Evolutionary conservation across 352 stramenopile genomes (phyloP), one percentile per base, ranked within the genome.

Genomic region (Pythium aristosporum): DNA sequence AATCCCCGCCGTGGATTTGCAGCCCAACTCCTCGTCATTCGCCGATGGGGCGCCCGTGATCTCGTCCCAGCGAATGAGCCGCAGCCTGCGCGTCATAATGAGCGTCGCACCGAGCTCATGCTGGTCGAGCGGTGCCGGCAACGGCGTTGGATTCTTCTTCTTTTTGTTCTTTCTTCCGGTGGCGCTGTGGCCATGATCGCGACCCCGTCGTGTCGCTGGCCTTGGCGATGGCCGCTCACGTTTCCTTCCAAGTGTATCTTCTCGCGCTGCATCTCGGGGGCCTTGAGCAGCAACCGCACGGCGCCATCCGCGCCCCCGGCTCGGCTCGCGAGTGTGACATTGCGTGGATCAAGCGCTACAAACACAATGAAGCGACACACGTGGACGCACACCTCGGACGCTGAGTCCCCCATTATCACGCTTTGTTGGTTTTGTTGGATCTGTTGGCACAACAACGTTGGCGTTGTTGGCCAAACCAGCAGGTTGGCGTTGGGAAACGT

Each of bases 51-150:
- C 23, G 5, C 61, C 61, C 0, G 41, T 53, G 52, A 89, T 66
- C 21, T 83, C 57, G 65, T 90, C 77, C 83, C 80, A 92, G 7
- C 78, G 74, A 21, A 92, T 85, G 11, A 90, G 69, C 18, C 80
- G 74, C 60, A 92, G 57, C 2, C 79, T 67, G 42, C 80, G 70
- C 46, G 82, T 89, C 48, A 91, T 73, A 47, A 91, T 87, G 20
- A 91, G 65, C 13, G 72, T 71, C 21, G 66, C 69, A 3, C 82
- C 79, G 20, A 90, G 69, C 43, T 81, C 79, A 41, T 82, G 71
- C 9, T 68, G 69, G 10, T 88, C 77, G 47, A 76, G 51, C 18
- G 72, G 68, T 9, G 72, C 69, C 13, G 65, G 74, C 3, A 70
- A 69, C 18, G 63, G 53, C 10, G 47, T 43, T n/a, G 28, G 11